Evolutionary conservation across 1,139 yeast species (phyloP), one percentile per base, ranked within the genome.

Genomic region (Pichia sp.): DNA sequence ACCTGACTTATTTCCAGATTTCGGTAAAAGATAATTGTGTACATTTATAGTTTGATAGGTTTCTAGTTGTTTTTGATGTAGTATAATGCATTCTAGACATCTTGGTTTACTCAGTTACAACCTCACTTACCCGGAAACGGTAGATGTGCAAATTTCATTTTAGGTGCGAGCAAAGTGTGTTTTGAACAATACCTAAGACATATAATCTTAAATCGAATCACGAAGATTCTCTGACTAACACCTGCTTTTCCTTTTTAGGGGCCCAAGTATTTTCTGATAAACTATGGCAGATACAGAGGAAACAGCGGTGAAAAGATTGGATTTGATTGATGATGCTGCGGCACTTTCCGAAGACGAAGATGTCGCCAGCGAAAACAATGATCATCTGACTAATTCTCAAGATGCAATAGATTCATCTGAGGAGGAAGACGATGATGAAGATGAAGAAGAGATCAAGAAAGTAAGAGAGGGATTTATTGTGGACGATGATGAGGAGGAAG

Each of bases 401-500:
- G 30, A 28, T n/a, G 33, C 45, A 28, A 53, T 49, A 42, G 54
- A 49, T 38, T 56, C 52, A 11, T 66, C 61, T 9, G 65, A 55
- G 25, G 63, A 60, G 43, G 63, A 48, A 32, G 64, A 59, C 24
- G 63, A 58, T 22, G 61, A 53, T 26, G 71, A 50, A 35, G 74
- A 68, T 40, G 66, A 66, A 39, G 68, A 64, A 40, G 68, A 66
- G 32, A 66, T 64, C 26, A 71, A 72, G 46, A 74, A 72, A 15
- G 70, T 76, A 46, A 22, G 48, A 15, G 53, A 50, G 9, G 85
- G 79, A 49, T 81, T 85, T 10, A 79, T 86, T 19, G 85, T 80
- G 28, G 86, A 79, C 45, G 89, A 81, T 44, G 86, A 79, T 18
- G 88, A 76, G 35, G 89, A 81, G 14, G 89, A 79, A 56, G 91